A percentile compares a stretch with the other conserved stretches of the same genome.
Evolutionary conservation across 768 basidiomycete species (phyloP).

Genomic region (Guyanaporus albipodus): DNA sequence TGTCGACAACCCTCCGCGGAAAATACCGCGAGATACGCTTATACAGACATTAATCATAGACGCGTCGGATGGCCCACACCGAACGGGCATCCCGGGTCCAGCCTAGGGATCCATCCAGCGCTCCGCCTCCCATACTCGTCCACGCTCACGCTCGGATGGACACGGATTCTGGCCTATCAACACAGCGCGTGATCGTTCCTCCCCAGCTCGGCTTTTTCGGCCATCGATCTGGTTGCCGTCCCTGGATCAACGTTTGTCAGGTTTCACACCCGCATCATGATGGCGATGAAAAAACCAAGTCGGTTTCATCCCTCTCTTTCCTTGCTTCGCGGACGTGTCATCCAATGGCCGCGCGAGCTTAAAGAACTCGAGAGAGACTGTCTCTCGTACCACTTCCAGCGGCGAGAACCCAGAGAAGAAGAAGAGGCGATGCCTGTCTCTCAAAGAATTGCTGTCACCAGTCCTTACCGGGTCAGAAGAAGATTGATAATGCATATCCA

Average conservation of each 20-base stretch:
- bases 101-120: background rate
- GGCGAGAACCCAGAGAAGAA: background rate
- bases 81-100: background rate
- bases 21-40: constrained; percentile 4
- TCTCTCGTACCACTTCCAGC: too few relatives aligned
- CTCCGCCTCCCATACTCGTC: background rate
- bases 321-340: constrained; percentile 23
- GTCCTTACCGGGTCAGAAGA: background rate
- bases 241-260: constrained; percentile 3
- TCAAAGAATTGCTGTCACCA: background rate
- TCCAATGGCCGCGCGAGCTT: too few relatives aligned
- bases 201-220: constrained; percentile 5
- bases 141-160: constrained; percentile 1
- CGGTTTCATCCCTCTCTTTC: constrained; percentile 2
- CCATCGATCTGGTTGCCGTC: constrained; percentile 1
- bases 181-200: background rate
- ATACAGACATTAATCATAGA: background rate
- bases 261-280: constrained; percentile 9
- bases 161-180: background rate
- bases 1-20: background rate
- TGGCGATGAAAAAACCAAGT: constrained; percentile 4
- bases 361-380: too few relatives aligned
- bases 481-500: background rate
- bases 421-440: constrained; percentile 5
- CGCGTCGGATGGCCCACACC: too few relatives aligned